Evolutionary conservation across 2,329 filamentous ascomycete genomes (phyloP).

Genomic region (Pyrenophora seminiperda): DNA sequence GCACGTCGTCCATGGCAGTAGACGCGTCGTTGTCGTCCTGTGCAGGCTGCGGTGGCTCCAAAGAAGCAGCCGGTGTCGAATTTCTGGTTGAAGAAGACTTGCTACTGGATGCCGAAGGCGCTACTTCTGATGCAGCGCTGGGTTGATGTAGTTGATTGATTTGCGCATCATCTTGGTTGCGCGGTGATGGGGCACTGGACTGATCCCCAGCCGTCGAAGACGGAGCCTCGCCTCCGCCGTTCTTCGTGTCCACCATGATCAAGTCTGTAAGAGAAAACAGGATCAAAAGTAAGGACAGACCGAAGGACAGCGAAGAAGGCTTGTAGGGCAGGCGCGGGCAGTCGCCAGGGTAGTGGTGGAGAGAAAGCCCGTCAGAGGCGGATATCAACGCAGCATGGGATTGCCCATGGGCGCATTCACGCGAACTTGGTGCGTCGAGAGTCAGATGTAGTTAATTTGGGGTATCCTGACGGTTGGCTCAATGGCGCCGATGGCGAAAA

Average conservation of each 20-base stretch:
- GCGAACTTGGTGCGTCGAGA: slow-evolving; percentile 28
- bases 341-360: slow-evolving; percentile 36
- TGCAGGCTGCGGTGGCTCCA: slow-evolving; percentile 31
- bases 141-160: slow-evolving; percentile 25
- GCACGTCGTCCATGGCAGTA: slow-evolving; percentile 33
- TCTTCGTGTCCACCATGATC: slow-evolving; percentile 45
- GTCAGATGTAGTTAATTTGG: slow-evolving; percentile 21
- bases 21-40: slow-evolving; percentile 36
- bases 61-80: slow-evolving; percentile 40
- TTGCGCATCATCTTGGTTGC: slow-evolving; percentile 37
- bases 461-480: slow-evolving; percentile 8
- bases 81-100: slow-evolving; percentile 44
- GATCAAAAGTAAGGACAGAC: slow-evolving; percentile 22
- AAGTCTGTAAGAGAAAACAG: slow-evolving; percentile 28
- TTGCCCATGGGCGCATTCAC: slow-evolving; percentile 43
- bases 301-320: slow-evolving; percentile 28
- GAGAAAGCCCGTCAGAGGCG: slow-evolving; percentile 34
- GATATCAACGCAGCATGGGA: slow-evolving; percentile 48
- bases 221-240: slow-evolving; percentile 44
- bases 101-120: slow-evolving; percentile 40
- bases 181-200: slow-evolving; percentile 36
- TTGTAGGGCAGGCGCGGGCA: slow-evolving; percentile 28
- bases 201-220: slow-evolving; percentile 40
- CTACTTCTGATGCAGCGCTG: slow-evolving; percentile 32
- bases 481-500: slow-evolving; percentile 29